Base-by-base conservation (phyloP, 2,329 filamentous ascomycete genomes). In the Diplodia sapinea region DNA sequence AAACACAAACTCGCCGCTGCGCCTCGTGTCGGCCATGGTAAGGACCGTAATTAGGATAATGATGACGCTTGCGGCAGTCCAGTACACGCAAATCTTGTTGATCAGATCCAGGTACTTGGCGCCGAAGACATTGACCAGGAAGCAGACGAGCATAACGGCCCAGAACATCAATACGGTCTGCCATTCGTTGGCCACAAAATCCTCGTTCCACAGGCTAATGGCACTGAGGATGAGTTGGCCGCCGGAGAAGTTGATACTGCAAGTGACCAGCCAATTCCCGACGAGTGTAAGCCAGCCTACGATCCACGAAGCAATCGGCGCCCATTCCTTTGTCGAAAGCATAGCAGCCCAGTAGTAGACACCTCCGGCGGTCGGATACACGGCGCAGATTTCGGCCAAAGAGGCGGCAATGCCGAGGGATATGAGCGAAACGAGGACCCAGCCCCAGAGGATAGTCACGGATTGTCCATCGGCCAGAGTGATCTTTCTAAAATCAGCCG, bases 71-170 rank as follows among this genome's bases (percentile, higher is more conserved):
- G 84, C 83, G 0, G 80, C 85, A 0, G 89, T 92, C 89, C 89
- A 92, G 75, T 87, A 90, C 65, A 91, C 91, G 75, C 89, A 91
- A 56, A 91, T 77, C 72, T 90, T 91, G 75, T 91, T 91, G 74
- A 92, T 89, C 65, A 90, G 71, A 73, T 91, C 88, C 59, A 92
- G 78, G 70, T 86, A 86, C 65, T 82, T 85, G 5, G 87, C 82
- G 0, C 83, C 84, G 72, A 91, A 91, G 26, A 88, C 83, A 74
- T 91, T 92, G 61, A 91, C 82, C 9, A 83, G 70, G 72, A 88
- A 88, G 73, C 87, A 89, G 31, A 91, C 75, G 7, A 87, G 70
- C 85, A 90, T 90, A 23, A 91, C 87, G 0, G 86, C 88, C 89
- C 89, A 91, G 76, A 91, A 92, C 81, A 85, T 87, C 17, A 91